Conservation (phyloP, 2,329 filamentous ascomycete genomes). For the Botrytis sinoallii region DNA sequence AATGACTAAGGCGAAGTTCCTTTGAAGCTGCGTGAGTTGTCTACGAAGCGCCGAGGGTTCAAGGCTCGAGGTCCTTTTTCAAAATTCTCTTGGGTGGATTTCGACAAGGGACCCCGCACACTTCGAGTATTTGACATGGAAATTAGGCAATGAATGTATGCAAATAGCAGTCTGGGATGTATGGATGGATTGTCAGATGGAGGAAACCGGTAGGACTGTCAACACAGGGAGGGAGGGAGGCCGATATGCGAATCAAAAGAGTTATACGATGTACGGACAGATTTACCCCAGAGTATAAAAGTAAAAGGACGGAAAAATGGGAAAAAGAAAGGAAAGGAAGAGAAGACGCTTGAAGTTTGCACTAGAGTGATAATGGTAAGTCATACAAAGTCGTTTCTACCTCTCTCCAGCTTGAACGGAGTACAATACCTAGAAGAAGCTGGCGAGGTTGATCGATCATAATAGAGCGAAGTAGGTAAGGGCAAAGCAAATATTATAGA, state of each 20-base stretch:
- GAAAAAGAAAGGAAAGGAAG: background rate
- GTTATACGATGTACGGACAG: background rate
- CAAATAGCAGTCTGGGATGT: background rate
- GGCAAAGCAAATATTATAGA: background rate
- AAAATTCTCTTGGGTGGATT: constrained; percentile 12
- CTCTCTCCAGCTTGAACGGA: background rate
- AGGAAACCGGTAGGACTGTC: background rate
- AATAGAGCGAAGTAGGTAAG: background rate
- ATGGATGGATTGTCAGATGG: background rate
- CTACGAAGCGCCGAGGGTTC: constrained; percentile 21
- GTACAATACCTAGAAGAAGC: background rate
- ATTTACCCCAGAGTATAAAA: background rate
- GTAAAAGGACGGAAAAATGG: background rate
- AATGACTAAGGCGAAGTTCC: background rate
- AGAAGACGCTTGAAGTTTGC: background rate
- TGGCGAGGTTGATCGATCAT: background rate
- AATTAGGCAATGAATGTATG: constrained; percentile 6
- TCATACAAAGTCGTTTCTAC: background rate
- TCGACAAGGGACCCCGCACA: constrained; percentile 21
- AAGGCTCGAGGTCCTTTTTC: constrained; percentile 12
- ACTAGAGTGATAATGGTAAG: background rate
- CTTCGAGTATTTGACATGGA: constrained; percentile 14
- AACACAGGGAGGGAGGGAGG: background rate
- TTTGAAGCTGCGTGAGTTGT: constrained; percentile 17
- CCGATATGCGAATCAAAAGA: background rate